A percentile compares a stretch with the other conserved stretches of the same genome.
phyloP scores from a whole-genome alignment of 164 flowering plant genomes.

The Saururus chinensis region DNA sequence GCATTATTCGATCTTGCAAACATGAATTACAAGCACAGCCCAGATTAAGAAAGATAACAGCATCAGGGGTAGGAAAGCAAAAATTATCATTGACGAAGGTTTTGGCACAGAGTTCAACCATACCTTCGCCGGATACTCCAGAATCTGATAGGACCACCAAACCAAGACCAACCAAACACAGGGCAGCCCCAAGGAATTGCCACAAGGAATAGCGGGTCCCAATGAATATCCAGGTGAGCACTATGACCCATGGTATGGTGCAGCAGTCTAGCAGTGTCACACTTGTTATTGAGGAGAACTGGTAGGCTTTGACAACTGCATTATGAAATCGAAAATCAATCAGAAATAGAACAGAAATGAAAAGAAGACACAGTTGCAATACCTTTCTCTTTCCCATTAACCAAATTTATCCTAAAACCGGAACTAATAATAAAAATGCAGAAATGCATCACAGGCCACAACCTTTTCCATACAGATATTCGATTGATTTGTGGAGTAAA shows the following conservation, averaged over 20 bases:
- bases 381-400: not conserved
- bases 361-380: no score
- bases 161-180: constrained; percentile 54
- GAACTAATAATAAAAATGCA: not conserved
- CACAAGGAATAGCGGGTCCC: constrained; percentile 56
- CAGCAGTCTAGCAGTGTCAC: constrained; percentile 74
- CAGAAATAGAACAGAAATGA: constrained; percentile 18
- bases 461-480: not conserved
- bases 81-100: no score
- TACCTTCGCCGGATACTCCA: no score
- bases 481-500: not conserved
- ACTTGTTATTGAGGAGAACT: constrained; percentile 73
- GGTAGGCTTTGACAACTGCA: constrained; percentile 70
- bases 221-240: constrained; percentile 57
- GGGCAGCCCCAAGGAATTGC: constrained; percentile 52
- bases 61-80: no score
- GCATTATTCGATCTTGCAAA: no score
- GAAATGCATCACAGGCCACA: not conserved
- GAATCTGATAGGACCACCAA: constrained; percentile 74
- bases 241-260: constrained; percentile 64
- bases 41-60: no score
- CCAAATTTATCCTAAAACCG: not conserved
- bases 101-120: no score
- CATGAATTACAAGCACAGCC: no score
- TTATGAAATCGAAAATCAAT: no score